Base-by-base conservation (phyloP, 768 basidiomycete species). In the Boletellus emodensis region DNA sequence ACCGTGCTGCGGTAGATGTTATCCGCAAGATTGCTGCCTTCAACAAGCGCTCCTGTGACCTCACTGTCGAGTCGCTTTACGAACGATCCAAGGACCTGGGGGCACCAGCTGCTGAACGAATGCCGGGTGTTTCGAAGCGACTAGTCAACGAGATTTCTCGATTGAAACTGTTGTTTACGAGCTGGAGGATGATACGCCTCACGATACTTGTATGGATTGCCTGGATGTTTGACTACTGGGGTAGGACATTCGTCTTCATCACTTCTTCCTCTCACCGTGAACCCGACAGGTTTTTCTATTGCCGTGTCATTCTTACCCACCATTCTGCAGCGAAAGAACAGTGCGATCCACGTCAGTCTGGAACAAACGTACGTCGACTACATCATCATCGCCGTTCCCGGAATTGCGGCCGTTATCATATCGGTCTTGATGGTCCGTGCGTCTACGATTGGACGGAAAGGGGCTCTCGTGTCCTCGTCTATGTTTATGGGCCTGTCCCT, bases 221-320 rank as follows among this genome's bases (percentile, higher is more conserved):
- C 6, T 58, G 56, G 53, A 54, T 59, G 40, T 59, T 58, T 41
- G n/a, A 35, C n/a, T 48, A 17, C 22, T 57, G 46, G 51, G 51
- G 56, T 58, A 44, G 40, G 56, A 6, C 17, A 30, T n/a, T 12
- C 30, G n/a, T 4, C 6, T 15, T 24, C 7, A 13, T 47, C 9
- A 8, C 3, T 18, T 34, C 11, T 20, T 11, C 40, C 14, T 48
- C 36, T 49, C 17, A 53, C 3, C n/a, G n/a, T 12, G 24, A 3
- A 24, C 6, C 6, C 24, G 5, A 39, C 36, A 57, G 55, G 55
- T 10, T 36, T 24, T 20, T 17, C 12, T 12, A 57, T 51, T 8
- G 48, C 49, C 4, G n/a, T 2, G 10, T 2, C 52, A 10, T 54
- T 17, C n/a, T 13, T 58, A 8, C 57, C 56, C 2, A 30, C 49